Evolutionary conservation across 2,329 filamentous ascomycete species (phyloP).

Genomic region (Davidsoniella neocaledoniae): DNA sequence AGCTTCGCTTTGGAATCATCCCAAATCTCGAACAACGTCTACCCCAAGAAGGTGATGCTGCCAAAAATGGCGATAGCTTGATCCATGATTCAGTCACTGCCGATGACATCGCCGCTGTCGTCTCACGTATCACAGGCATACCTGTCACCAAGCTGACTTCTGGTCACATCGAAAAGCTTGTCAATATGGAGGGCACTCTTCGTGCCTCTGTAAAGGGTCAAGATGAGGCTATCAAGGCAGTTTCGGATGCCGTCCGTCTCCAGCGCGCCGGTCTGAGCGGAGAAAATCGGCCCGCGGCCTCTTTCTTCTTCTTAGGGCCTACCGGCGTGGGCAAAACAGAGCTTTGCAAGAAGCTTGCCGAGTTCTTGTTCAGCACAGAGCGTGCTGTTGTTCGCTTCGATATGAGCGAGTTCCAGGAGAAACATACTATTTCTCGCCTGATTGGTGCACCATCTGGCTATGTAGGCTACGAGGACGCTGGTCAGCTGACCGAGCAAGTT

Average conservation of each 20-base stretch:
- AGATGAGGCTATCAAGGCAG: constrained; percentile 80
- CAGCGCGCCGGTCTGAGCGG: constrained; percentile 84
- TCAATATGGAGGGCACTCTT: constrained; percentile 87
- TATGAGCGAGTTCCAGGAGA: constrained; percentile 96
- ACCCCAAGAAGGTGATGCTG: constrained; percentile 49
- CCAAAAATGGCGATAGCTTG: constrained; percentile 31
- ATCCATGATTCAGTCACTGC: constrained; percentile 90
- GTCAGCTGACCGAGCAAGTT: constrained; percentile 89
- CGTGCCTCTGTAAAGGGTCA: constrained; percentile 76
- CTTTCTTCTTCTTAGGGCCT: constrained; percentile 94
- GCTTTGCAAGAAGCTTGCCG: constrained; percentile 87
- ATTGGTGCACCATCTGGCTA: constrained; percentile 91
- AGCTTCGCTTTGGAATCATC: constrained; percentile 77
- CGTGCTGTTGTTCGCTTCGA: constrained; percentile 85
- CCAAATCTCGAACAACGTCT: constrained; percentile 64
- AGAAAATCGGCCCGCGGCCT: constrained; percentile 79
- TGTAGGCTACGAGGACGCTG: constrained; percentile 91
- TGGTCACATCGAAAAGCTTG: constrained; percentile 84
- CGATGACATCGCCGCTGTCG: constrained; percentile 85
- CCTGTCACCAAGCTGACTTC: constrained; percentile 84
- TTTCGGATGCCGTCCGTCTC: constrained; percentile 83
- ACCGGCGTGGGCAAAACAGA: constrained; percentile 97
- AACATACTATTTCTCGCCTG: constrained; percentile 82
- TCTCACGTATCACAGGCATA: constrained; percentile 81
- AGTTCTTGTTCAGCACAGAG: constrained; percentile 85